A percentile compares a stretch with the other conserved stretches of the same genome.
Evolutionary conservation across 208 protist species (phyloP).

Genomic region (Endotrypanum monterogeii): DNA sequence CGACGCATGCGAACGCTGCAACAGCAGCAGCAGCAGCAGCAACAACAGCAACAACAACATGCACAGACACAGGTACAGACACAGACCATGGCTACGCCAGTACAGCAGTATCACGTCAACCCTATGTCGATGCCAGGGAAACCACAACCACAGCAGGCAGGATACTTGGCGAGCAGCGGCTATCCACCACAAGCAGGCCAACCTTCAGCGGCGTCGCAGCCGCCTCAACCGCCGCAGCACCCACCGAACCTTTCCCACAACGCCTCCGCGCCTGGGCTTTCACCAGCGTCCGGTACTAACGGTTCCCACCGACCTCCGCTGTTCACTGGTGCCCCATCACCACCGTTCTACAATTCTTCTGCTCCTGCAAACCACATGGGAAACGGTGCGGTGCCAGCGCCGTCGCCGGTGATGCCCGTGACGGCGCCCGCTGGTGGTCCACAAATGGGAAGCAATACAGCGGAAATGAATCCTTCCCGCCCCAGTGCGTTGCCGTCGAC

Average conservation of each 20-base stretch:
- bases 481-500: conserved; percentile 7
- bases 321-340: conserved; percentile 2
- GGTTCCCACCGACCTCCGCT: neutral
- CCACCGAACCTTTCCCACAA: conserved; percentile 4
- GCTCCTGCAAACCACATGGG: neutral
- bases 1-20: conserved; percentile 25
- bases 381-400: conserved; percentile 1
- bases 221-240: conserved; percentile 11
- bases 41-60: conserved; percentile 45
- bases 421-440: neutral
- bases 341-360: neutral
- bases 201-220: conserved; percentile 3
- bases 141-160: neutral
- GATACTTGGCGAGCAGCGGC: neutral
- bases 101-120: conserved; percentile 1
- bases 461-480: neutral
- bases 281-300: neutral
- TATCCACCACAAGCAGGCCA: conserved; percentile 6
- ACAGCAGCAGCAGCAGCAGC: conserved; percentile 43
- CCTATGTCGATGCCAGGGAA: conserved; percentile 5
- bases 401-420: neutral
- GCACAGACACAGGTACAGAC: conserved; percentile 9
- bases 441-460: neutral
- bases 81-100: neutral
- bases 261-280: neutral